Base-by-base conservation (phyloP, 345 rosid species). In the Hypericum perforatum region DNA sequence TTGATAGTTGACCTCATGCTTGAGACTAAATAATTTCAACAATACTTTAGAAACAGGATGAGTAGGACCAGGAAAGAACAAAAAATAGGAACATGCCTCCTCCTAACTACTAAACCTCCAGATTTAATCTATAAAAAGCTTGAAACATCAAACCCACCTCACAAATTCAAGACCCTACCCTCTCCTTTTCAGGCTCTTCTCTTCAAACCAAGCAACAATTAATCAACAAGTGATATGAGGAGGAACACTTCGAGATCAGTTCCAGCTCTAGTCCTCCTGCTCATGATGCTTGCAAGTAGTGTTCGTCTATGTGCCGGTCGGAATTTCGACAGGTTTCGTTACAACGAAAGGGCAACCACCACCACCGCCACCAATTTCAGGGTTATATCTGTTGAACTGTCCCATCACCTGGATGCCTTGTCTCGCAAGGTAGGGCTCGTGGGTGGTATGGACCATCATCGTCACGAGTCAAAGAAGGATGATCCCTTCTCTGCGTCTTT, bases 231-330 rank as follows among this genome's bases (percentile, higher is more conserved):
- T 22, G 1, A 22, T 22, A 22, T 73, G 78, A 60, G 60, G 57
- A 50, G 7, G 2, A 52, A 22, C 16, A 22, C 41, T 50, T 62
- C 41, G 37, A 64, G 67, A 56, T 61, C 50, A 10, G 41, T 46
- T 46, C 22, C 12, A 6, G 22, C 50, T 46, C 50, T 46, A 29
- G 10, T 64, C 45, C 41, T 74, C 32, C 9, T 65, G 40, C n/a
- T 60, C 47, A 43, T 49, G 39, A 36, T 65, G 29, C 9, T 77
- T 57, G 16, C 60, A 13, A 36, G 65, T 9, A 5, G 43, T 3
- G 12, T 64, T 45, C 63, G 65, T 68, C 62, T 55, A 7, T 60
- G 60, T 49, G 45, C 38, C 37, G 60, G 74, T 44, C 69, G 74
- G 58, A 57, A 52, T 11, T 8, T 59, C 58, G 38, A 22, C 45